Evolutionary conservation across 176 grass and related monocot genomes (phyloP).

Genomic region (Oryza nivara): DNA sequence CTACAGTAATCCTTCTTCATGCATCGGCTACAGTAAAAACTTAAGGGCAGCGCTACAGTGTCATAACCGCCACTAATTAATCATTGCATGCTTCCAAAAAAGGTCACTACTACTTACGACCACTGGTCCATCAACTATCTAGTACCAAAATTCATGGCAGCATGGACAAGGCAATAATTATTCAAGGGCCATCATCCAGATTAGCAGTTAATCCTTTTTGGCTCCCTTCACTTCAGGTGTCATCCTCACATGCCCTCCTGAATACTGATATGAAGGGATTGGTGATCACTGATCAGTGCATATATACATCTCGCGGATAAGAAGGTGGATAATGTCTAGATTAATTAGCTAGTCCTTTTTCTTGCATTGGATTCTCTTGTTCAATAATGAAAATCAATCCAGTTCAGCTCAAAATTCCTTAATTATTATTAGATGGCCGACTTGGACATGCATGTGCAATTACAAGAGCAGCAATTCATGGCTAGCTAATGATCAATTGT

Average conservation of each 20-base stretch:
- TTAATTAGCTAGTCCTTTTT: background rate
- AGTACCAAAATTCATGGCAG: background rate
- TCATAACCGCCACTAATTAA: background rate
- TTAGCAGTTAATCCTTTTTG: background rate
- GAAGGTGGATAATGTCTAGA: background rate
- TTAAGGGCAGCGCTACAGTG: background rate
- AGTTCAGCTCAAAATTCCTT: too few species aligned
- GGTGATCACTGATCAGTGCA: background rate
- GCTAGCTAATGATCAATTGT: background rate
- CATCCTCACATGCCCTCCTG: background rate
- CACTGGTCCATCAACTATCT: conserved; percentile 9
- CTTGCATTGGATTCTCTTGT: too few species aligned
- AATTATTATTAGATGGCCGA: background rate
- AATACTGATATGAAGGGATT: background rate
- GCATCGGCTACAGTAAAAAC: background rate
- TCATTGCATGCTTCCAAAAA: background rate
- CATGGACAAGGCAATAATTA: conserved; percentile 16
- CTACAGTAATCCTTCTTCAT: background rate
- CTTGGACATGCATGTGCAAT: background rate
- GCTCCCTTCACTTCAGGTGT: background rate
- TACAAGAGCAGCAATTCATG: background rate
- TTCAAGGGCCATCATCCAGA: background rate
- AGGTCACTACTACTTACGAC: background rate
- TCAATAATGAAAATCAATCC: too few species aligned
- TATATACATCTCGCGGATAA: background rate